phyloP scores from a whole-genome alignment of 1,284 basidiomycete species.

The Trametes hirsuta region DNA sequence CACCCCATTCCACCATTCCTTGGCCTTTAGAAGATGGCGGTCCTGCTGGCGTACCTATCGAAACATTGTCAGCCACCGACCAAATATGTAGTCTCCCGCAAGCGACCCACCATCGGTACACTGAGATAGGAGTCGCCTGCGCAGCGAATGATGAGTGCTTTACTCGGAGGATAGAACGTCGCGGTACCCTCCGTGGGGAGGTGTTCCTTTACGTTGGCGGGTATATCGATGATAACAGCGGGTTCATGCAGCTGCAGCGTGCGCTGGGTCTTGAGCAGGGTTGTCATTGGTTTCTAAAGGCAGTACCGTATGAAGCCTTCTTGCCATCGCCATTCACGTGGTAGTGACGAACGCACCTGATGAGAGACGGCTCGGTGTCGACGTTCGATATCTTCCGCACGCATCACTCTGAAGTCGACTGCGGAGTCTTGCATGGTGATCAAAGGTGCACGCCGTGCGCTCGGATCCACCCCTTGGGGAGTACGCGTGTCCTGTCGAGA shows the following conservation, averaged over 20 bases:
- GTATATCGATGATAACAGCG: conserved; percentile 29
- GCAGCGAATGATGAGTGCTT: conserved; percentile 53
- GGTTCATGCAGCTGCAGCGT: conserved; percentile 50
- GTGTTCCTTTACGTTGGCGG: neutral
- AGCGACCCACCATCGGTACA: conserved; percentile 41
- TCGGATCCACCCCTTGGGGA: conserved; percentile 45
- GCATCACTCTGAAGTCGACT: conserved; percentile 61
- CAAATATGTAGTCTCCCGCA: neutral
- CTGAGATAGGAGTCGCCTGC: conserved; percentile 49
- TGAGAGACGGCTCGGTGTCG: conserved; percentile 75
- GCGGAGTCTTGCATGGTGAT: conserved; percentile 59
- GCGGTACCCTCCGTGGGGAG: conserved; percentile 43
- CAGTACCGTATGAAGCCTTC: neutral
- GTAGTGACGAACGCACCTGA: conserved; percentile 49
- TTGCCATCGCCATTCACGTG: neutral
- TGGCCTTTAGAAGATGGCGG: conserved; percentile 41
- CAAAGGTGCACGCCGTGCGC: conserved; percentile 59
- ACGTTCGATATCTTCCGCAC: conserved; percentile 58
- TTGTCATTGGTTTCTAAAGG: conserved; percentile 48
- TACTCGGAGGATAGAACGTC: conserved; percentile 41
- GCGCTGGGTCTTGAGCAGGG: conserved; percentile 45
- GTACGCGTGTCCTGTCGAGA: conserved; percentile 40
- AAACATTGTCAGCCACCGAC: neutral
- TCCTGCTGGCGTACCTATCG: conserved; percentile 59
- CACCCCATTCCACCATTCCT: conserved; percentile 58